These are phyloP conservation scores for Coffea canephora DNA, from an alignment of 257 asterid genomes.

Conservation along the genomic window DNA sequence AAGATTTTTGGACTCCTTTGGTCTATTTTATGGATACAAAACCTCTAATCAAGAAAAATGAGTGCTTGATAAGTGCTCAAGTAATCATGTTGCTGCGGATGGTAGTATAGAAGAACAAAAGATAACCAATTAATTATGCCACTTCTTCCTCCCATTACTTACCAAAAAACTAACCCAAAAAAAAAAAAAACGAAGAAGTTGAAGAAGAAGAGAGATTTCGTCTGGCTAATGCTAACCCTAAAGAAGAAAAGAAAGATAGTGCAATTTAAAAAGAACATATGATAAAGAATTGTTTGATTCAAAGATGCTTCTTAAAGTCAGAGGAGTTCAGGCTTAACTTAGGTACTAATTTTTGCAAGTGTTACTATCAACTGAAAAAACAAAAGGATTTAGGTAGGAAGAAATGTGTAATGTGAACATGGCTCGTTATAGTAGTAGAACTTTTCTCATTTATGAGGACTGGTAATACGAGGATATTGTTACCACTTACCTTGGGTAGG, in stretches of 20 bases:
- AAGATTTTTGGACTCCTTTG: neutral
- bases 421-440: neutral
- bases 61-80: no score
- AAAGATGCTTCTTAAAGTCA: neutral
- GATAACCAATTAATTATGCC: neutral
- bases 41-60: no score
- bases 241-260: neutral
- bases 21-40: neutral
- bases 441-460: neutral
- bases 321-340: neutral
- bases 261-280: neutral
- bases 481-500: conserved; percentile 70
- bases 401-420: neutral
- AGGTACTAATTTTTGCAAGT: neutral
- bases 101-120: no score
- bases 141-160: no score
- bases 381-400: neutral
- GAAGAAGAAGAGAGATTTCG: no score
- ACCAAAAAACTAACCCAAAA: no score
- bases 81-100: no score
- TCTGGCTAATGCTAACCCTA: neutral
- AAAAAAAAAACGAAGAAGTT: no score
- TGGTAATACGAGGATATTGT: neutral
- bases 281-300: neutral
- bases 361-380: neutral